Percentiles rank a stretch among this genome's conserved stretches.
phyloP scores from a whole-genome alignment of 2,329 filamentous ascomycete genomes.

The Bipolaris bicolor region DNA sequence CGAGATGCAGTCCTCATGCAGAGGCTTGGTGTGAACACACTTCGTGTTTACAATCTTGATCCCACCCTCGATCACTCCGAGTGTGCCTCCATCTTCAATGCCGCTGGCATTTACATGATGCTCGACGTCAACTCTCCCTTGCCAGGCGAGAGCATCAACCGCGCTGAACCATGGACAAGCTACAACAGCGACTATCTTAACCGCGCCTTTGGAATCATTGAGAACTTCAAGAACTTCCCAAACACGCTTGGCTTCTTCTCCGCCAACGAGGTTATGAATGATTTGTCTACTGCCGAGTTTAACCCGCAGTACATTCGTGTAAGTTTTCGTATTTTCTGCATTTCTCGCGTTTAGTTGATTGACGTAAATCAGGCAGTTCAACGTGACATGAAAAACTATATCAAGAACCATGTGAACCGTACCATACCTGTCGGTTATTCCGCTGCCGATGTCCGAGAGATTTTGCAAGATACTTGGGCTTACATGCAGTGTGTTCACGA shows the following conservation, averaged over 20 bases:
- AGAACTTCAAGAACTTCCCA: constrained; percentile 70
- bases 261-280: constrained; percentile 72
- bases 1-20: constrained; percentile 70
- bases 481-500: constrained; percentile 71
- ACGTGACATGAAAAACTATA: constrained; percentile 72
- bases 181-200: constrained; percentile 63
- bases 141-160: constrained; percentile 62
- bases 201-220: constrained; percentile 67
- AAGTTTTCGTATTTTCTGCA: constrained; percentile 18
- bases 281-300: constrained; percentile 57
- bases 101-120: constrained; percentile 69
- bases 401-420: constrained; percentile 62
- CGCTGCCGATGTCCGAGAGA: constrained; percentile 74
- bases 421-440: constrained; percentile 71
- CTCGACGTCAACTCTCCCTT: constrained; percentile 70
- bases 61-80: constrained; percentile 65
- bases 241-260: constrained; percentile 71
- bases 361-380: constrained; percentile 58
- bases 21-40: constrained; percentile 66
- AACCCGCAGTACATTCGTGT: constrained; percentile 65
- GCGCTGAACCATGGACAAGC: constrained; percentile 59
- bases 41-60: constrained; percentile 69
- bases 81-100: constrained; percentile 69
- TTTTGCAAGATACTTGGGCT: constrained; percentile 76
- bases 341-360: background rate